Evolutionary conservation across 768 basidiomycete genomes (phyloP).

Genomic region (Boletus pseudo-olivaceus): DNA sequence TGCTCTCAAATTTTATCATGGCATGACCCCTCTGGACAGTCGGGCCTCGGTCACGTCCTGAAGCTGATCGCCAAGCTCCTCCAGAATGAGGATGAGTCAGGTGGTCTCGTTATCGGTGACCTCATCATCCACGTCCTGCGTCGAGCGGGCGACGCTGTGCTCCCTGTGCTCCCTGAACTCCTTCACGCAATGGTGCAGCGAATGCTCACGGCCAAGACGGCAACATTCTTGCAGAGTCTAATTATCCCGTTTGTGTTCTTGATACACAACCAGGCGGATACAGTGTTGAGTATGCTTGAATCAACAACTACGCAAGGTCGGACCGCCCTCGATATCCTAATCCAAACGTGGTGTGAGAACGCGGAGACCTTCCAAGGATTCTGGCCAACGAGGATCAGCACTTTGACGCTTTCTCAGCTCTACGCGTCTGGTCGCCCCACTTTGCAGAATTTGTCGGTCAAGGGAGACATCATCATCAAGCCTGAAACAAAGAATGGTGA

Average conservation of each 20-base stretch:
- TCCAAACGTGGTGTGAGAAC: conserved; percentile 93
- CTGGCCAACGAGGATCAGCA: conserved; percentile 88
- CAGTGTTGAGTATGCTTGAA: conserved; percentile 75
- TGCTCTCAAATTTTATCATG: conserved; percentile 76
- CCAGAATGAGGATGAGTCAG: conserved; percentile 81
- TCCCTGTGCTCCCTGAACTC: conserved; percentile 84
- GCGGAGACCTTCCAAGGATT: conserved; percentile 92
- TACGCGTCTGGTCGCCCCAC: conserved; percentile 63
- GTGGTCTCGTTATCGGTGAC: conserved; percentile 91
- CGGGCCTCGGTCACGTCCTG: conserved; percentile 74
- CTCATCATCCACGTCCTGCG: conserved; percentile 91
- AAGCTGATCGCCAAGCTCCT: conserved; percentile 75
- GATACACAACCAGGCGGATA: conserved; percentile 80
- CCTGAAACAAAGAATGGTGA: conserved; percentile 78
- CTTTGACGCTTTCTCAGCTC: conserved; percentile 74
- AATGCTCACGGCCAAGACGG: conserved; percentile 82
- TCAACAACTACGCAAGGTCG: conserved; percentile 55
- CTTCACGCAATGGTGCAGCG: conserved; percentile 79
- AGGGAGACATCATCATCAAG: conserved; percentile 88
- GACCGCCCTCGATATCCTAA: conserved; percentile 78
- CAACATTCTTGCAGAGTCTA: conserved; percentile 89
- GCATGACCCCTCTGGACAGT: conserved; percentile 61
- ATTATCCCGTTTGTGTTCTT: conserved; percentile 93
- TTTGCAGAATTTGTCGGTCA: conserved; percentile 69
- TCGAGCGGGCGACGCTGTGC: conserved; percentile 72